A percentile compares a stretch with the other conserved stretches of the same genome.
phyloP scores from a whole-genome alignment of 768 basidiomycete species.

The Lentinula raphanica region DNA sequence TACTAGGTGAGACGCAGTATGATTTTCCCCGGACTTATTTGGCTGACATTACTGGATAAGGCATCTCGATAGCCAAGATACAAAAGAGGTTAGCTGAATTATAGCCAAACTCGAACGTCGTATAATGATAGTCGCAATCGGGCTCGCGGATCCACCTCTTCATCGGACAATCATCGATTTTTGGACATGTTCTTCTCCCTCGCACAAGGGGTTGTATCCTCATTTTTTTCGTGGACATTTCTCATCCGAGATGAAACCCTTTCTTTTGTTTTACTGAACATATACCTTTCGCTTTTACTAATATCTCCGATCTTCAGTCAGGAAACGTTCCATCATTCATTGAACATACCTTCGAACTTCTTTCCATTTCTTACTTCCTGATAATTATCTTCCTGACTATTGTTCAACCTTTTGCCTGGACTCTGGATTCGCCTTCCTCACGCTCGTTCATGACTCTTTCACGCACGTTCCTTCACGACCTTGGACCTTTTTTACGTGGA shows the following conservation, averaged over 20 bases:
- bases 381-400: conserved; percentile 4
- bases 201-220: background rate
- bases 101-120: conserved; percentile 9
- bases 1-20: conserved; percentile 35
- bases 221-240: background rate
- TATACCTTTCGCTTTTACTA: background rate
- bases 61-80: conserved; percentile 18
- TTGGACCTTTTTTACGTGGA: background rate
- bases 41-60: background rate
- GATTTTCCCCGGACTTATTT: too few species aligned
- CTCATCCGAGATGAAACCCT: background rate
- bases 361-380: background rate
- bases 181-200: background rate
- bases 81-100: conserved; percentile 20
- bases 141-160: conserved; percentile 1
- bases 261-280: background rate
- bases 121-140: background rate
- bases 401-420: background rate
- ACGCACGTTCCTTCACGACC: background rate
- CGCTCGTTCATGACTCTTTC: conserved; percentile 3
- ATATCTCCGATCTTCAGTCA: background rate
- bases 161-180: background rate
- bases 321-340: background rate
- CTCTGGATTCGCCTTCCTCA: conserved; percentile 8
- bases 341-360: background rate